phyloP scores from a whole-genome alignment of 805 yeast genomes.

The Candida golubevii region DNA sequence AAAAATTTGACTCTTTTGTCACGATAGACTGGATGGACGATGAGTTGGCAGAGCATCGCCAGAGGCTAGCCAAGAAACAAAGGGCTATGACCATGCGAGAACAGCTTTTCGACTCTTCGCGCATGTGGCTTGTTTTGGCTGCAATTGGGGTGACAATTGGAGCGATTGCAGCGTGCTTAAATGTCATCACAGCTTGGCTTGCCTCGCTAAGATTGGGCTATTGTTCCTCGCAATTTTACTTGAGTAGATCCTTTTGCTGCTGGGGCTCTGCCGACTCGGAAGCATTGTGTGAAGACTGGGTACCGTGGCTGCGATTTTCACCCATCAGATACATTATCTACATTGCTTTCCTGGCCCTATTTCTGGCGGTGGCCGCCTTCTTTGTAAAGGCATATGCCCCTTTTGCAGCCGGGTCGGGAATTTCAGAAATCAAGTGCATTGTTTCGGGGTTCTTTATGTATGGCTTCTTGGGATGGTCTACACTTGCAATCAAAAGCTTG shows the following conservation, averaged over 20 bases:
- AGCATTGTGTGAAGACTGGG: slow-evolving; percentile 61
- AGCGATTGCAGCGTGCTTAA: slow-evolving; percentile 73
- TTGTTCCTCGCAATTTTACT: slow-evolving; percentile 65
- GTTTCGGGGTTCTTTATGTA: slow-evolving; percentile 82
- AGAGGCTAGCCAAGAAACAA: slow-evolving; percentile 22
- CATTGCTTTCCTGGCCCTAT: slow-evolving; percentile 51
- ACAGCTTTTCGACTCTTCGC: slow-evolving; percentile 34
- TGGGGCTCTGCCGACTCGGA: slow-evolving; percentile 44
- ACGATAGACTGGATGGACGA: slow-evolving; percentile 74
- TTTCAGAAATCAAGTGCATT: slow-evolving; percentile 92
- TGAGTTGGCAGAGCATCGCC: slow-evolving; percentile 45
- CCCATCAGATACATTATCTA: slow-evolving; percentile 54
- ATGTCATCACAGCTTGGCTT: slow-evolving; percentile 82
- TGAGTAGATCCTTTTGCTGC: slow-evolving; percentile 79
- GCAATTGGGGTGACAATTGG: slow-evolving; percentile 78
- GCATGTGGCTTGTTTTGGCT: slow-evolving; percentile 72
- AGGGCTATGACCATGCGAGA: slow-evolving; percentile 19
- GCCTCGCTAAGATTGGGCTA: slow-evolving; percentile 75
- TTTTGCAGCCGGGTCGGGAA: slow-evolving; percentile 95
- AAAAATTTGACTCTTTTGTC: slow-evolving; percentile 53
- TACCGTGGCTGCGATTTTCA: slow-evolving; percentile 49
- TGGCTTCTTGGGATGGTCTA: slow-evolving; percentile 70
- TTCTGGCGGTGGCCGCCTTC: slow-evolving; percentile 63
- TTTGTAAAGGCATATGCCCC: slow-evolving; percentile 75
- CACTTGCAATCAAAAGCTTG: slow-evolving; percentile 69